Evolutionary conservation across 1,284 basidiomycete species (phyloP).

Genomic region (Sutorius eximius): DNA sequence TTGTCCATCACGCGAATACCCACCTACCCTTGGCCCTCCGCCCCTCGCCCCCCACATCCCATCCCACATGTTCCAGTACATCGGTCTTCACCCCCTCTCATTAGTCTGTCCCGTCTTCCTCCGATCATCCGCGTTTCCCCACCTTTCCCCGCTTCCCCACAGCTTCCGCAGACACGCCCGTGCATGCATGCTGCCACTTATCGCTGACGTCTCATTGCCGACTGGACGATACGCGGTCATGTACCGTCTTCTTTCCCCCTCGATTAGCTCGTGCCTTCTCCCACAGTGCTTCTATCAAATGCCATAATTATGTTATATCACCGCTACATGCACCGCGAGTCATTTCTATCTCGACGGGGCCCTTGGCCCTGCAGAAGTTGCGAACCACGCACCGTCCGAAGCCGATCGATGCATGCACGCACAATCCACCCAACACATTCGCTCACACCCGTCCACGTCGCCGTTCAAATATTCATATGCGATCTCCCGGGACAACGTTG

Average conservation of each 20-base stretch:
- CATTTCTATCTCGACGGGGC: conserved; percentile 9
- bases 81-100: neutral
- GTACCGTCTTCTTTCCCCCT: conserved; percentile 12
- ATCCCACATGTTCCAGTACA: conserved; percentile 11
- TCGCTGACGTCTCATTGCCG: conserved; percentile 6
- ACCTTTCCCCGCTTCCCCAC: conserved; percentile 31
- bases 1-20: neutral
- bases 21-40: neutral
- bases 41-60: neutral
- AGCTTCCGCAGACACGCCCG: conserved; percentile 4
- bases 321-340: conserved; percentile 9
- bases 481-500: conserved; percentile 1
- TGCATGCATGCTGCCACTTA: neutral
- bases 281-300: conserved; percentile 24
- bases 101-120: conserved; percentile 6
- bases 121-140: conserved; percentile 14
- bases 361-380: conserved; percentile 6
- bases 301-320: conserved; percentile 26
- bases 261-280: conserved; percentile 19
- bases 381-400: neutral
- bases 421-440: neutral
- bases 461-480: conserved; percentile 1
- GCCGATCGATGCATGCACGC: neutral
- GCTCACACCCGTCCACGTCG: neutral
- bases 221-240: conserved; percentile 7